Evolutionary conservation across 352 stramenopile species (phyloP), one percentile per base, ranked within the genome.

Genomic region (Pythium graminicola): DNA sequence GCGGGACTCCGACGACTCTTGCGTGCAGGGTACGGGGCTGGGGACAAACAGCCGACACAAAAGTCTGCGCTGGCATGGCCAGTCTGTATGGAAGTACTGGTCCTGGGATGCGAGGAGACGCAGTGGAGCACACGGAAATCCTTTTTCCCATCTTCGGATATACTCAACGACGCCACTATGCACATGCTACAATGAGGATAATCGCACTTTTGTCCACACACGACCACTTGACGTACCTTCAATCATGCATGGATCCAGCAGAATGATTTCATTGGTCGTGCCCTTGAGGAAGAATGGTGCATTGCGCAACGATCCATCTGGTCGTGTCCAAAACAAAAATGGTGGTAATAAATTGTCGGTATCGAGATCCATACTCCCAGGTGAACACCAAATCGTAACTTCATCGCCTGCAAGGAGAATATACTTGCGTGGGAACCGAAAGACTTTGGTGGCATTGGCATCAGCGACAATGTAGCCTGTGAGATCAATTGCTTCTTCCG

Each of bases 111-210:
- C 11, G 60, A 56, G 14, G 76, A 85, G 23, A 81, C 75, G 67
- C 79, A 88, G 56, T 88, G 73, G 28, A 86, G 59, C 38, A 93
- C 81, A 29, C 81, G 81, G 51, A 89, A 93, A 47, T 87, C 80
- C 50, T 82, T 83, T 29, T 73, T 72, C 17, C 76, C 77, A 38
- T 81, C 63, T 29, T 71, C 61, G n/a, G 69, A 58, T 23, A 93
- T 69, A 33, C 73, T 67, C 31, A 90, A 58, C n/a, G 82, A 93
- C 22, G 80, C 77, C 14, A 93, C 74, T 64, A 36, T 23, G 32
- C n/a, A n/a, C n/a, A n/a, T n/a, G n/a, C n/a, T n/a, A n/a, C n/a
- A n/a, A n/a, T n/a, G n/a, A n/a, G n/a, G n/a, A n/a, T n/a, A n/a
- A n/a, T n/a, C n/a, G n/a, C n/a, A n/a, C n/a, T n/a, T n/a, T n/a